Conservation (phyloP, 2,329 filamentous ascomycete genomes). For the Trichoderma arundinaceum region DNA sequence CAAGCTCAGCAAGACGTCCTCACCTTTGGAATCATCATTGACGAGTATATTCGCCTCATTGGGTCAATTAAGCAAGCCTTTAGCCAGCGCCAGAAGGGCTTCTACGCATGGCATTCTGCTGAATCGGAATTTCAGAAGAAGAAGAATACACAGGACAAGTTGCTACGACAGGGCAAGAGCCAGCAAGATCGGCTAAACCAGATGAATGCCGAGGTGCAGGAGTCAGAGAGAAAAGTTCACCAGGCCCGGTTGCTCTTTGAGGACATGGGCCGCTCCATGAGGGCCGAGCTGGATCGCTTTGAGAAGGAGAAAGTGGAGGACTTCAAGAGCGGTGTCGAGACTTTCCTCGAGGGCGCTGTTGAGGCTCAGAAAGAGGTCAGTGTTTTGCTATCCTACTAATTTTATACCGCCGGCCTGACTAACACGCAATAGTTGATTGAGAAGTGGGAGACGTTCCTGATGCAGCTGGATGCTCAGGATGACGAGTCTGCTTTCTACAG, state of each 20-base stretch:
- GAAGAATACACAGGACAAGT: conserved; percentile 86
- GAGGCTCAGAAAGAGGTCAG: conserved; percentile 96
- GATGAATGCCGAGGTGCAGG: conserved; percentile 89
- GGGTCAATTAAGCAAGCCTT: conserved; percentile 95
- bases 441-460: conserved; percentile 97
- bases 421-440: conserved; percentile 65
- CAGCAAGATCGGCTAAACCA: conserved; percentile 96
- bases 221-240: conserved; percentile 91
- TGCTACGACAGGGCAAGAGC: conserved; percentile 91
- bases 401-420: conserved; percentile 26
- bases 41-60: conserved; percentile 96
- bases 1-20: conserved; percentile 97
- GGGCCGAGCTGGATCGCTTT: conserved; percentile 87
- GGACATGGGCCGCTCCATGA: conserved; percentile 95
- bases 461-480: conserved; percentile 94
- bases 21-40: conserved; percentile 95
- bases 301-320: conserved; percentile 98
- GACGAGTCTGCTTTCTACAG: conserved; percentile 74
- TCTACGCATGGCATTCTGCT: conserved; percentile 89
- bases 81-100: conserved; percentile 89
- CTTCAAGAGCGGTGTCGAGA: conserved; percentile 98
- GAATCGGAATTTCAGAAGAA: conserved; percentile 91
- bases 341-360: conserved; percentile 93
- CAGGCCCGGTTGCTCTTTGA: conserved; percentile 90
- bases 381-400: background rate